Conservation (phyloP, 768 basidiomycete genomes). For the Tricholoma saponaceum region DNA sequence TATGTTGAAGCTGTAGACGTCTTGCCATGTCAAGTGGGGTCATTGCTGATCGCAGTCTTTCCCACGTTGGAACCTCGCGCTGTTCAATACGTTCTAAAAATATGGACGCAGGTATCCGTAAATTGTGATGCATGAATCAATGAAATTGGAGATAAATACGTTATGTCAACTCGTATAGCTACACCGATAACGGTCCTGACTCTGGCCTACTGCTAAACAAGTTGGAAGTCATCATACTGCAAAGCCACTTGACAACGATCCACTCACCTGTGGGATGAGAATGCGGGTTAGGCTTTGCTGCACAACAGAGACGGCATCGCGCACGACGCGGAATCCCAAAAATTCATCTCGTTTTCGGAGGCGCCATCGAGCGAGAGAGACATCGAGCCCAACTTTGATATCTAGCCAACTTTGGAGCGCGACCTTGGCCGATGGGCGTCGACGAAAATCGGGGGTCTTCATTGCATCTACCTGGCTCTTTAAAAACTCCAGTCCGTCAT, state of each 20-base stretch:
- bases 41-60: too few relatives aligned
- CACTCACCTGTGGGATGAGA: background rate
- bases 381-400: background rate
- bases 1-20: too few relatives aligned
- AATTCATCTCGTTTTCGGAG: conserved; percentile 6
- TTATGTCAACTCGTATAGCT: too few relatives aligned
- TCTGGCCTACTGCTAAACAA: background rate
- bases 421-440: conserved; percentile 19
- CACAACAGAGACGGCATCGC: background rate
- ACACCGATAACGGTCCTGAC: too few relatives aligned
- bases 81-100: too few relatives aligned
- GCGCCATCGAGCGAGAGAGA: conserved; percentile 7
- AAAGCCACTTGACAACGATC: background rate
- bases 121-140: too few relatives aligned
- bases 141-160: too few relatives aligned
- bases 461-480: conserved; percentile 20
- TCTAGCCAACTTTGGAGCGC: conserved; percentile 22
- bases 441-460: conserved; percentile 17
- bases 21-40: too few relatives aligned
- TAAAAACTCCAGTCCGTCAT: conserved; percentile 24
- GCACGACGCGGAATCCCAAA: background rate
- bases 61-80: too few relatives aligned
- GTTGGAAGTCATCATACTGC: background rate
- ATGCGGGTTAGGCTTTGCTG: background rate
- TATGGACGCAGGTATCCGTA: too few relatives aligned